Conservation (phyloP, 768 basidiomycete genomes). For the Leccinum broughii region DNA sequence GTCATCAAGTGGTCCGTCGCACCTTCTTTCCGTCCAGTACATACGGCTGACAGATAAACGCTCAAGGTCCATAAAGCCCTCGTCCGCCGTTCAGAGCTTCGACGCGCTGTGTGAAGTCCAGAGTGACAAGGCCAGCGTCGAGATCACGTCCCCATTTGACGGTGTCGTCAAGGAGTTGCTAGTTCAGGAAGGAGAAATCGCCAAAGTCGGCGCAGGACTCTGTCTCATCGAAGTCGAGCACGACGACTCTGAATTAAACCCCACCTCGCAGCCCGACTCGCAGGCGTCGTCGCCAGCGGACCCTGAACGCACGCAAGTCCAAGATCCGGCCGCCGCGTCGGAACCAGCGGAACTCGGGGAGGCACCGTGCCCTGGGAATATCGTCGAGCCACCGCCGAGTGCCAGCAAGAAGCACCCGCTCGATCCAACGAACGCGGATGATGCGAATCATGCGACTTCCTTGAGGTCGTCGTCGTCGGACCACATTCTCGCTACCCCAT, state of each 20-base stretch:
- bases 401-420: constrained; percentile 51
- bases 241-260: constrained; percentile 31
- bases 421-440: constrained; percentile 50
- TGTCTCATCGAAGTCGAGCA: constrained; percentile 83
- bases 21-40: not conserved
- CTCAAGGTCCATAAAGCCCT: constrained; percentile 62
- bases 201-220: constrained; percentile 76
- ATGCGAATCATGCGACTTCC: not conserved
- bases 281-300: not conserved
- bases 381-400: not conserved
- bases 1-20: constrained; percentile 71
- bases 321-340: constrained; percentile 22
- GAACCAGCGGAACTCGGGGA: too few relatives aligned
- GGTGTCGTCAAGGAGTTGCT: constrained; percentile 71
- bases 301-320: not conserved
- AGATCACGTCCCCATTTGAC: constrained; percentile 86
- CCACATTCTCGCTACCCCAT: constrained; percentile 68
- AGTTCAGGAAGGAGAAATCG: constrained; percentile 79
- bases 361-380: not conserved
- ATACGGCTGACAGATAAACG: not conserved
- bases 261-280: too few relatives aligned
- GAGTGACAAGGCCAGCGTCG: constrained; percentile 88
- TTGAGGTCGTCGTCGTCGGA: constrained; percentile 16
- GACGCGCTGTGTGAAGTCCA: constrained; percentile 82
- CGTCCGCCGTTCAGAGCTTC: constrained; percentile 56